Evolutionary conservation across 352 stramenopile genomes (phyloP).

Genomic region (Phytophthora cryptogea): DNA sequence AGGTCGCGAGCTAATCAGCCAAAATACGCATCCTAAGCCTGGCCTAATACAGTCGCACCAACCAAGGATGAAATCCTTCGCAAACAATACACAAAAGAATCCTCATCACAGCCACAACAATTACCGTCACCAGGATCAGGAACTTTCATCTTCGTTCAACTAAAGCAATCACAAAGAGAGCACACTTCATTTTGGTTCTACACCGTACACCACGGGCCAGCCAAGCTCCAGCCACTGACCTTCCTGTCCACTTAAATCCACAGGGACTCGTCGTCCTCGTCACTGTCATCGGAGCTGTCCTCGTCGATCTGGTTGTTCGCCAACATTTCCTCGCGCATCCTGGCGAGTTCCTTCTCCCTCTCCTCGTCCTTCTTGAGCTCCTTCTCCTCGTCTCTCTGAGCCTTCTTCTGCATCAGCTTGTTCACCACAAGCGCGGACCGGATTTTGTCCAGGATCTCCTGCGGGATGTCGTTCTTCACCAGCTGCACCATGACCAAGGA

Average conservation of each 20-base stretch:
- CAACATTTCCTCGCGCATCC: slow-evolving; percentile 19
- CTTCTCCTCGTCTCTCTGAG: slow-evolving; percentile 45
- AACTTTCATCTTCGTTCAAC: background rate
- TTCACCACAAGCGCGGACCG: slow-evolving; percentile 50
- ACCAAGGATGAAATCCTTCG: background rate
- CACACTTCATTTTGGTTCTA: slow-evolving; percentile 24
- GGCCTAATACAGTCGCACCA: background rate
- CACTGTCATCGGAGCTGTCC: slow-evolving; percentile 32
- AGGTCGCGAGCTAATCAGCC: slow-evolving; percentile 13
- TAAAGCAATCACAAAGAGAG: slow-evolving; percentile 9
- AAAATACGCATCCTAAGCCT: background rate
- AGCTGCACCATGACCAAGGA: slow-evolving; percentile 50
- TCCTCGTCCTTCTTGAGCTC: slow-evolving; percentile 31
- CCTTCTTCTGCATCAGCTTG: slow-evolving; percentile 51
- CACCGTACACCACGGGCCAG: background rate
- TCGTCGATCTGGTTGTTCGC: slow-evolving; percentile 25
- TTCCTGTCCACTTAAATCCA: slow-evolving; percentile 38
- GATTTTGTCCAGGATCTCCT: slow-evolving; percentile 41
- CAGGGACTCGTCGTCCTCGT: slow-evolving; percentile 43
- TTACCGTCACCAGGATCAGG: background rate
- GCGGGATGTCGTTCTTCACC: slow-evolving; percentile 49
- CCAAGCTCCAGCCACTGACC: background rate
- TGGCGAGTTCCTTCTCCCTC: slow-evolving; percentile 24
- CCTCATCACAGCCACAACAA: background rate
- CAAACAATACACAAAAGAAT: background rate